Evolutionary conservation across 1,284 basidiomycete genomes (phyloP).

Genomic region (Cystobasidium sp.): DNA sequence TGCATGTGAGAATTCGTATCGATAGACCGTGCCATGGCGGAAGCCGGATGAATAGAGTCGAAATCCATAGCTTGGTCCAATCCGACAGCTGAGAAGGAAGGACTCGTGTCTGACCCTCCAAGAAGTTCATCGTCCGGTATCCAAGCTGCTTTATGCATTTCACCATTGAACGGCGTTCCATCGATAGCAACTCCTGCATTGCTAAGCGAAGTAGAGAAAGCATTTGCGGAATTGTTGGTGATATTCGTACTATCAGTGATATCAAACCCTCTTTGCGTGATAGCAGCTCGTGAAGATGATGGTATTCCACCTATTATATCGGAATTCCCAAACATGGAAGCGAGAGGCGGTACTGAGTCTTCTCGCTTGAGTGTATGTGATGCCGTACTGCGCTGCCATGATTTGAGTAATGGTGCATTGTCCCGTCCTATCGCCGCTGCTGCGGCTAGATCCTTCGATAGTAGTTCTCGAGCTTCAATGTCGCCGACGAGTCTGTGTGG

Average conservation of each 20-base stretch:
- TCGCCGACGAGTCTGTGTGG: slow-evolving; percentile 48
- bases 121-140: slow-evolving; percentile 39
- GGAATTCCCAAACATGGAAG: slow-evolving; percentile 8
- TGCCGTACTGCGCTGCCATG: slow-evolving; percentile 37
- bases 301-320: slow-evolving; percentile 6
- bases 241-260: slow-evolving; percentile 5
- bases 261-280: slow-evolving; percentile 41
- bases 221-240: background rate
- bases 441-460: slow-evolving; percentile 51
- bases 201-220: slow-evolving; percentile 22
- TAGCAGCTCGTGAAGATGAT: slow-evolving; percentile 26
- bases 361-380: slow-evolving; percentile 18
- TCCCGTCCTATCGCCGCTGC: slow-evolving; percentile 45
- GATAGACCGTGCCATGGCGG: slow-evolving; percentile 14
- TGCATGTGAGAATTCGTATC: background rate
- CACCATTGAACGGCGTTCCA: slow-evolving; percentile 16
- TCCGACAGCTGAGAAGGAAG: slow-evolving; percentile 16
- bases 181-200: slow-evolving; percentile 23
- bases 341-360: slow-evolving; percentile 27
- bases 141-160: slow-evolving; percentile 38
- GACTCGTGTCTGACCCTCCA: slow-evolving; percentile 20
- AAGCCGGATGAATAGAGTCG: slow-evolving; percentile 18
- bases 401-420: slow-evolving; percentile 40
- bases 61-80: slow-evolving; percentile 30
- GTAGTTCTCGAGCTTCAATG: slow-evolving; percentile 52